These are phyloP conservation scores for Penicillium paxilli DNA, from an alignment of 495 filamentous ascomycete genomes.

Conservation along the genomic window DNA sequence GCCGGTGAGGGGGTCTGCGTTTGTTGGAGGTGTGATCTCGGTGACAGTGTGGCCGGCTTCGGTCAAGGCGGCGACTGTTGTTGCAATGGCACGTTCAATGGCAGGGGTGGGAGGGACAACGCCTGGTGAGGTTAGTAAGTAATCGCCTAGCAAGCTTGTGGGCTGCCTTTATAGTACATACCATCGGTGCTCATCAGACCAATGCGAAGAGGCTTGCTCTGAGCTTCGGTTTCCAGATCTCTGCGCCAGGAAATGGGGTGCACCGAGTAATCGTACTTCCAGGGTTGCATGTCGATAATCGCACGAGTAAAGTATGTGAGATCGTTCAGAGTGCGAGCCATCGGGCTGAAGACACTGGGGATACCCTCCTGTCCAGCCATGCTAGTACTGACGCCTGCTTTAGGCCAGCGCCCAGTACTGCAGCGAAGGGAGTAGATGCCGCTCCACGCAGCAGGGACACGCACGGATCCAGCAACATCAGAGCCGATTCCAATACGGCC, in stretches of 20 bases:
- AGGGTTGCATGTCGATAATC: constrained; percentile 81
- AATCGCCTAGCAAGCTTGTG: neutral
- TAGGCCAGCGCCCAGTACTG: constrained; percentile 95
- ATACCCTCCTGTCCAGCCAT: constrained; percentile 97
- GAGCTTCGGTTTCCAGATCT: constrained; percentile 57
- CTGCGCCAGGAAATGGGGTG: constrained; percentile 82
- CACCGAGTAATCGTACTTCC: constrained; percentile 85
- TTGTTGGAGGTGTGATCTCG: constrained; percentile 65
- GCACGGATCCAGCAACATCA: constrained; percentile 90
- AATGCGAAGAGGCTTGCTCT: constrained; percentile 63
- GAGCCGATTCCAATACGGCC: constrained; percentile 91
- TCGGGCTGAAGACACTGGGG: constrained; percentile 85
- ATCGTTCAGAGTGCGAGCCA: constrained; percentile 86
- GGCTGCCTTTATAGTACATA: constrained; percentile 17
- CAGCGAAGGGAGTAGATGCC: constrained; percentile 90
- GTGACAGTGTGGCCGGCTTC: constrained; percentile 74
- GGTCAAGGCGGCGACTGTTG: constrained; percentile 65
- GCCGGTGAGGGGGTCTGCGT: constrained; percentile 65
- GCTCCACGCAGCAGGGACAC: constrained; percentile 85
- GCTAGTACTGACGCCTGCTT: constrained; percentile 77
- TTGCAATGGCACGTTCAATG: constrained; percentile 73
- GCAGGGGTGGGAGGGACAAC: constrained; percentile 89
- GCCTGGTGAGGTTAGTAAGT: constrained; percentile 26
- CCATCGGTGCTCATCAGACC: constrained; percentile 81
- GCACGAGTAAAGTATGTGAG: constrained; percentile 81